These are phyloP conservation scores for Diplocarpon mali DNA, from an alignment of 2,329 filamentous ascomycete species.

Conservation along the genomic window DNA sequence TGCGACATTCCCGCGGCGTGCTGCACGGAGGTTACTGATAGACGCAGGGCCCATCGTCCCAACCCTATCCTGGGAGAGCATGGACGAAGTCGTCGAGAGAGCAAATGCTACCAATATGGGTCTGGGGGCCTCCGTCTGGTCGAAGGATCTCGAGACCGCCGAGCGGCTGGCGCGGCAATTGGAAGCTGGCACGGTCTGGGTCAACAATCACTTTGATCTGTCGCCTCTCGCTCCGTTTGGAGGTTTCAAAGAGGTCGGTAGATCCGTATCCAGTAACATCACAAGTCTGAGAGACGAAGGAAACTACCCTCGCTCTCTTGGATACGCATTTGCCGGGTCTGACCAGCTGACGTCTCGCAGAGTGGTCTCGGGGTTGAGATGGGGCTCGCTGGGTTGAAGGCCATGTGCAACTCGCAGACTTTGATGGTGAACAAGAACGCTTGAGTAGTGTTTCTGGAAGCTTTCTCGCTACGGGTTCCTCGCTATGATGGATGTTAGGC, in stretches of 20 bases:
- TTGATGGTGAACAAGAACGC: slow-evolving; percentile 14
- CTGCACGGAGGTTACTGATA: neutral
- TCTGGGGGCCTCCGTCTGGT: slow-evolving; percentile 48
- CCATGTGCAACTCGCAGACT: slow-evolving; percentile 14
- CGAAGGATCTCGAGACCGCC: slow-evolving; percentile 39
- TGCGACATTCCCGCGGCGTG: neutral
- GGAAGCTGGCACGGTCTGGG: slow-evolving; percentile 49
- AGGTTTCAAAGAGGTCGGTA: slow-evolving; percentile 22
- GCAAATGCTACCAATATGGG: slow-evolving; percentile 44
- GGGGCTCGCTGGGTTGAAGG: slow-evolving; percentile 13
- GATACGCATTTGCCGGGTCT: too few relatives aligned
- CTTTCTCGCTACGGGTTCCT: too few relatives aligned
- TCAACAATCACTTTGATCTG: slow-evolving; percentile 41
- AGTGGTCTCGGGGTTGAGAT: slow-evolving; percentile 25
- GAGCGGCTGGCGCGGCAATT: slow-evolving; percentile 41
- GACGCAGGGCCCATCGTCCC: slow-evolving; percentile 5
- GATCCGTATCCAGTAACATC: too few relatives aligned
- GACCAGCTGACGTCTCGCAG: neutral
- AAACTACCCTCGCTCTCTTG: too few relatives aligned
- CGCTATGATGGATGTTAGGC: too few relatives aligned
- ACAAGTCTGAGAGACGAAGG: too few relatives aligned
- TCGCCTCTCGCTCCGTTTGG: slow-evolving; percentile 32
- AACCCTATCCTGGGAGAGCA: slow-evolving; percentile 3
- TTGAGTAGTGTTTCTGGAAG: too few relatives aligned
- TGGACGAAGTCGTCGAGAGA: slow-evolving; percentile 40